Evolutionary conservation across 1,139 yeast genomes (phyloP).

Genomic region (Candida sanyaensis): DNA sequence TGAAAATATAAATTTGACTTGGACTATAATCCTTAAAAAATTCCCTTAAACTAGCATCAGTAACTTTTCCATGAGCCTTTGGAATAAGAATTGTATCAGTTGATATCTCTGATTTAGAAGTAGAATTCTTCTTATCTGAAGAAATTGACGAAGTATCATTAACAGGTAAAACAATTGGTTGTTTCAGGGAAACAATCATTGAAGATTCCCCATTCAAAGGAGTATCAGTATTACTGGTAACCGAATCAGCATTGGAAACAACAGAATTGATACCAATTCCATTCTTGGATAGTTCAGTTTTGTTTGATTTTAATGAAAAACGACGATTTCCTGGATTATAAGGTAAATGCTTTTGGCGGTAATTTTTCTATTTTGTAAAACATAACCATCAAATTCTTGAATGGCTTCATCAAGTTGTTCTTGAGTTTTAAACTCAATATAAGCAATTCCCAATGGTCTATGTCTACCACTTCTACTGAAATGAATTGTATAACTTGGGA

Average conservation of each 20-base stretch:
- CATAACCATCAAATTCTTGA: conserved; percentile 39
- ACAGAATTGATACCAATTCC: neutral
- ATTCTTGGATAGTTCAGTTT: neutral
- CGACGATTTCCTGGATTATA: conserved; percentile 28
- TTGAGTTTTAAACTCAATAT: conserved; percentile 55
- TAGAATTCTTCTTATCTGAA: neutral
- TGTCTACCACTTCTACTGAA: conserved; percentile 40
- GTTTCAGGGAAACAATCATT: neutral
- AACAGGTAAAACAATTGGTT: neutral
- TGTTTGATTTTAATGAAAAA: conserved; percentile 3
- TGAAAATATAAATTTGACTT: conserved; percentile 47
- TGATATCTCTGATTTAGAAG: conserved; percentile 23
- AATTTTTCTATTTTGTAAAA: conserved; percentile 39
- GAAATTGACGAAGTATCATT: conserved; percentile 4
- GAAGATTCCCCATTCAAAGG: neutral
- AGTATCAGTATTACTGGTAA: neutral
- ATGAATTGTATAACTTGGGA: conserved; percentile 57
- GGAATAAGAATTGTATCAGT: conserved; percentile 55
- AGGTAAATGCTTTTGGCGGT: conserved; percentile 42
- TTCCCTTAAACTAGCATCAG: conserved; percentile 44
- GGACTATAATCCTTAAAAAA: conserved; percentile 49
- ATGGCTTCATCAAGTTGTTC: conserved; percentile 54
- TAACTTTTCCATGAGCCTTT: conserved; percentile 39
- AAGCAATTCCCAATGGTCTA: conserved; percentile 63
- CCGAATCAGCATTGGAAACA: neutral